Base-by-base conservation (phyloP, 352 stramenopile genomes). In the Pythium phragmiticola region DNA sequence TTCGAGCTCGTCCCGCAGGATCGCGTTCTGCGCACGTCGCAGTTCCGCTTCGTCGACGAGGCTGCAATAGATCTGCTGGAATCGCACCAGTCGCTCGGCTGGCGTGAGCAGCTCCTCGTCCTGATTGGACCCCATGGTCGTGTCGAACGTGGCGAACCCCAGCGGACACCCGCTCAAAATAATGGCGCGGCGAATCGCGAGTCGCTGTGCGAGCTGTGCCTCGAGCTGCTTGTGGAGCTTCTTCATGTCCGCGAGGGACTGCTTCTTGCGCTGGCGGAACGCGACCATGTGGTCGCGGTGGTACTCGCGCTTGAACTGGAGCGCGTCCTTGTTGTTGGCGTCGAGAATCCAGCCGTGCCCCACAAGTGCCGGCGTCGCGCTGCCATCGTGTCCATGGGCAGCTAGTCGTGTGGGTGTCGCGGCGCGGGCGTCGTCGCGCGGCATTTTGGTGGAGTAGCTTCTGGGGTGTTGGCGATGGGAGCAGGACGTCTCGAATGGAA, bases 221-320 rank as follows among this genome's bases (percentile, higher is more conserved):
- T 69, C 63, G n/a, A 69, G 63, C 49, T 62, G n/a, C 21, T 19
- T 9, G 19, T 57, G 63, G 7, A 60, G 28, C 51, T 36, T 23
- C 30, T 62, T 50, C 45, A 68, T 57, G 30, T 11, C 11, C 7
- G 47, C 54, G 37, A 68, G 36, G 23, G 50, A 47, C 33, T 51
- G 41, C 41, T 68, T 68, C 46, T 68, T 68, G 61, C 61, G 61
- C 54, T 55, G 45, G 41, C 61, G 53, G 47, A 68, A 68, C 54
- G 54, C 53, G 28, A 54, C 61, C 61, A 68, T 68, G 53, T 54
- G 50, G 4, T 63, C 61, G 41, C 61, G 61, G 33, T 63, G 55
- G 61, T 68, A 68, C 53, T 56, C 61, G 37, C 49, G 47, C 52
- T 63, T 56, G 34, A 50, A 16, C 52, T 37, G 5, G 9, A 19